These are phyloP conservation scores for Dactylonectria macrodidyma DNA, from an alignment of 2,329 filamentous ascomycete species.

Conservation along the genomic window DNA sequence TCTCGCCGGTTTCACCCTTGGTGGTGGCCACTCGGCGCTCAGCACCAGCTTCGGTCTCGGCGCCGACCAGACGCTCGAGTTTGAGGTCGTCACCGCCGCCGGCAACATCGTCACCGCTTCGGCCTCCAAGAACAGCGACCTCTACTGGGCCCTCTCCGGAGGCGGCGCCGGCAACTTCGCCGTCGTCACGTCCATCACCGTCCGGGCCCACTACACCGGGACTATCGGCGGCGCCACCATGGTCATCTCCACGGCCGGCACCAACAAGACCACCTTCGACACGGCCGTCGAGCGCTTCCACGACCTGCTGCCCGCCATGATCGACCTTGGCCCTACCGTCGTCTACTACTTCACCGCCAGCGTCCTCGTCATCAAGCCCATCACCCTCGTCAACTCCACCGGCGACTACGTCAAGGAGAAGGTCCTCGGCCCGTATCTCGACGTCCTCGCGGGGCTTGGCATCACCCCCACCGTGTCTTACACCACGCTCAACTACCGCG, in stretches of 20 bases:
- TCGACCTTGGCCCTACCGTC: conserved; percentile 64
- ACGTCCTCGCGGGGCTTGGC: conserved; percentile 39
- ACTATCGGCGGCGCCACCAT: conserved; percentile 52
- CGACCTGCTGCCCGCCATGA: conserved; percentile 52
- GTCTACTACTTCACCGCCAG: conserved; percentile 53
- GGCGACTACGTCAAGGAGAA: conserved; percentile 53
- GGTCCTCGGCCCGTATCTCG: conserved; percentile 60
- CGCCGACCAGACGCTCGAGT: conserved; percentile 72
- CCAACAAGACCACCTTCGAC: conserved; percentile 36
- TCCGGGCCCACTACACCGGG: conserved; percentile 63
- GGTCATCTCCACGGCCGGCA: conserved; percentile 24
- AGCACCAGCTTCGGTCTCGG: conserved; percentile 69
- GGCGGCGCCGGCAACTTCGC: conserved; percentile 73
- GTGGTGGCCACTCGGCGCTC: conserved; percentile 68
- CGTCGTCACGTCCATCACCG: conserved; percentile 69
- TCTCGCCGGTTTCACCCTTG: conserved; percentile 72
- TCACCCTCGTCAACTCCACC: conserved; percentile 63
- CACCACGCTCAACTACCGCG: conserved; percentile 49
- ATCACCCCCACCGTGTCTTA: conserved; percentile 48
- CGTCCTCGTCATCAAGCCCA: conserved; percentile 58
- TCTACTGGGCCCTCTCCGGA: conserved; percentile 76
- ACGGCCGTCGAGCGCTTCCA: conserved; percentile 43
- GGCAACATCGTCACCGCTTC: conserved; percentile 66
- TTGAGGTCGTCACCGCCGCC: conserved; percentile 67
- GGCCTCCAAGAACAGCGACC: conserved; percentile 63